These are phyloP conservation scores for Melocanna baccifera DNA, from an alignment of 176 grass and related monocot species.

Conservation along the genomic window DNA sequence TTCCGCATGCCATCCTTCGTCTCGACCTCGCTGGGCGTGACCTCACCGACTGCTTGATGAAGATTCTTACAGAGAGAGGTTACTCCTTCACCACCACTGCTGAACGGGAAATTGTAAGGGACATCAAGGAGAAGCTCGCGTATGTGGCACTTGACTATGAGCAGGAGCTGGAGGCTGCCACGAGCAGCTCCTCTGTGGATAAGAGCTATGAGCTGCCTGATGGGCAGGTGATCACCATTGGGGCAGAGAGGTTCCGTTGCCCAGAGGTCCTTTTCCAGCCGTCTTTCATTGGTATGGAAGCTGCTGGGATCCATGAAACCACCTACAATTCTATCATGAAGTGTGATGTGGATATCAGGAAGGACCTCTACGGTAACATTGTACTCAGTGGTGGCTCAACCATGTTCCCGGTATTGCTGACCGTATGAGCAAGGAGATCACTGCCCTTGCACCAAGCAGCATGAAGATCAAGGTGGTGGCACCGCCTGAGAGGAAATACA, in stretches of 20 bases:
- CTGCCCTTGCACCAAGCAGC: conserved; percentile 50
- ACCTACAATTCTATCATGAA: conserved; percentile 94
- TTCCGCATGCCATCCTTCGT: conserved; percentile 46
- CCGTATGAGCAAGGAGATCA: conserved; percentile 87
- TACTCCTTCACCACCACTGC: conserved; percentile 64
- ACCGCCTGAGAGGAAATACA: conserved; percentile 67
- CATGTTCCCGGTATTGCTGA: conserved; percentile 75
- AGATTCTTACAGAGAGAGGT: conserved; percentile 57
- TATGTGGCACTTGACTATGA: conserved; percentile 63
- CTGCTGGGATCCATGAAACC: conserved; percentile 64
- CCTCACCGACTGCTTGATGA: conserved; percentile 61
- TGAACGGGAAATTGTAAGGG: conserved; percentile 65
- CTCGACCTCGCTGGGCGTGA: conserved; percentile 44
- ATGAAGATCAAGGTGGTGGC: conserved; percentile 71
- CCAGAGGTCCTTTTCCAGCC: conserved; percentile 85
- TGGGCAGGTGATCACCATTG: conserved; percentile 70
- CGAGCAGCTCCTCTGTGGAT: conserved; percentile 52
- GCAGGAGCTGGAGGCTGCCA: conserved; percentile 55
- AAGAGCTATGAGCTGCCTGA: conserved; percentile 70
- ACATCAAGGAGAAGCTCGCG: conserved; percentile 70
- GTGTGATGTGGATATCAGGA: conserved; percentile 77
- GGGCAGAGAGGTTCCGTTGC: conserved; percentile 65
- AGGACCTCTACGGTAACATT: conserved; percentile 63
- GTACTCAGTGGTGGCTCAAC: conserved; percentile 81
- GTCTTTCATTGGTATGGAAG: conserved; percentile 63